These are phyloP conservation scores for Paramecium octaurelia DNA, from an alignment of 73 alveolate species.

Conservation along the genomic window DNA sequence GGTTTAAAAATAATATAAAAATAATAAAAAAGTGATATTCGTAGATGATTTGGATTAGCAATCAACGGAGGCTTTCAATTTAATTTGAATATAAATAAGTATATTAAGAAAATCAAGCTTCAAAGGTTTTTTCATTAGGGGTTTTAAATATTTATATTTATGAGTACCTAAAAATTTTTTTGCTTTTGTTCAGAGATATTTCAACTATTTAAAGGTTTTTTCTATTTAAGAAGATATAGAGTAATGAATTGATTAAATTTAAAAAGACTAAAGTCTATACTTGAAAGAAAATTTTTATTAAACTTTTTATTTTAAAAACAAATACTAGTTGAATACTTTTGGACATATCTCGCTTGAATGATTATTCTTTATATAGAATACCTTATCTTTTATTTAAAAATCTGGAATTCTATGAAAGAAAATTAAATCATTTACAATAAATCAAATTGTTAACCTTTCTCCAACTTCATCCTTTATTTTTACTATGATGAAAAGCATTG, in stretches of 20 bases:
- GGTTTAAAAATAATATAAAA: neutral
- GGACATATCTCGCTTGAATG: slow-evolving; percentile 41
- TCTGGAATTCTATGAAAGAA: slow-evolving; percentile 51
- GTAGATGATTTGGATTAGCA: neutral
- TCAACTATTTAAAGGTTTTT: neutral
- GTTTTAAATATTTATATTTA: slow-evolving; percentile 26
- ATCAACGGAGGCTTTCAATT: neutral
- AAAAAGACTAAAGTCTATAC: neutral
- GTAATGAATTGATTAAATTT: neutral
- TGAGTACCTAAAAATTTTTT: neutral
- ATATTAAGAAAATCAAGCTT: slow-evolving; percentile 46
- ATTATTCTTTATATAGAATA: slow-evolving; percentile 13
- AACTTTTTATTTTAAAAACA: neutral
- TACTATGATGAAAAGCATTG: no score
- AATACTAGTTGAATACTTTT: neutral
- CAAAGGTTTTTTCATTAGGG: slow-evolving; percentile 55
- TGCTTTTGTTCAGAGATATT: slow-evolving; percentile 14
- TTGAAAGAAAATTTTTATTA: slow-evolving; percentile 26
- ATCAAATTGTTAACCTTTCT: slow-evolving; percentile 46
- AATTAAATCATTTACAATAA: slow-evolving; percentile 48
- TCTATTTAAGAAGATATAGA: neutral
- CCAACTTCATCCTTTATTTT: slow-evolving; percentile 43
- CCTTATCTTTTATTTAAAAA: slow-evolving; percentile 47
- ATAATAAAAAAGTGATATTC: neutral
- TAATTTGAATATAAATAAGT: neutral